Conservation (phyloP, 495 filamentous ascomycete species). For the Tuber borchii region DNA sequence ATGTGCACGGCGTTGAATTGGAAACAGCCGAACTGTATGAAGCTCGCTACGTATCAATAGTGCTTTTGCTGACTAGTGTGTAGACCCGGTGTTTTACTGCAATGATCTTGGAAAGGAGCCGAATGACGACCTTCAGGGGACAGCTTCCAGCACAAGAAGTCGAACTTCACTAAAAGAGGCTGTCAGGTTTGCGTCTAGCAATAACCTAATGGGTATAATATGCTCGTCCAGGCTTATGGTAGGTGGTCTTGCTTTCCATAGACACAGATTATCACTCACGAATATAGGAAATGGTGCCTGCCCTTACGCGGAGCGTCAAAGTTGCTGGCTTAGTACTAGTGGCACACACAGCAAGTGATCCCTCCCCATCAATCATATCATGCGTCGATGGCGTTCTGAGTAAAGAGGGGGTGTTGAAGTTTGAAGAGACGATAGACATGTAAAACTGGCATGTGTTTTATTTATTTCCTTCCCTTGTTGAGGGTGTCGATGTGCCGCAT, state of each 20-base stretch:
- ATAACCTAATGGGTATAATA: slow-evolving; percentile 97
- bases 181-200: slow-evolving; percentile 83
- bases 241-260: slow-evolving; percentile 41
- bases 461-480: background rate
- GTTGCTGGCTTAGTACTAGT: slow-evolving; percentile 87
- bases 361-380: slow-evolving; percentile 40
- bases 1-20: slow-evolving; percentile 92
- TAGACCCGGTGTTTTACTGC: slow-evolving; percentile 86
- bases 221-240: slow-evolving; percentile 81
- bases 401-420: slow-evolving; percentile 77
- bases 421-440: slow-evolving; percentile 93
- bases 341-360: slow-evolving; percentile 65
- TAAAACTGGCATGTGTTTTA: slow-evolving; percentile 43
- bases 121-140: slow-evolving; percentile 26
- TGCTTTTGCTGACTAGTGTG: background rate
- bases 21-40: slow-evolving; percentile 94
- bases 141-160: slow-evolving; percentile 54
- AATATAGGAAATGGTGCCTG: slow-evolving; percentile 77
- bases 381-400: slow-evolving; percentile 83
- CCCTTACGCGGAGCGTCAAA: slow-evolving; percentile 86
- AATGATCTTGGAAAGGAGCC: slow-evolving; percentile 69
- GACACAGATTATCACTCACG: background rate
- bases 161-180: slow-evolving; percentile 88
- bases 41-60: background rate
- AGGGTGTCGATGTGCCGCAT: background rate